phyloP scores from a whole-genome alignment of 2,329 filamentous ascomycete genomes.

The Periglandula ipomoeae region DNA sequence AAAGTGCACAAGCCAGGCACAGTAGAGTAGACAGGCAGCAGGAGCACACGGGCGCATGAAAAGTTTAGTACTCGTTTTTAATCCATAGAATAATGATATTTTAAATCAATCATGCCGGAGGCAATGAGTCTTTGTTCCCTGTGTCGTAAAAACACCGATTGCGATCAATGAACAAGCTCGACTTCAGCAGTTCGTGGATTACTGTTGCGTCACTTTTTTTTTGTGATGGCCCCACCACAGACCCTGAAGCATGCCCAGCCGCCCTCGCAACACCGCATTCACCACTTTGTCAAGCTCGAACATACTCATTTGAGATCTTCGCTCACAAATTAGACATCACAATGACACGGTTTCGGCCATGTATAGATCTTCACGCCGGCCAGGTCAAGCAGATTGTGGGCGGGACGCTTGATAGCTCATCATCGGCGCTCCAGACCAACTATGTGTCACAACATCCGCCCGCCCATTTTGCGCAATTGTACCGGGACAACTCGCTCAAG shows the following conservation, averaged over 20 bases:
- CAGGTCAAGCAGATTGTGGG: constrained; percentile 98
- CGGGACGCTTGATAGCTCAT: constrained; percentile 69
- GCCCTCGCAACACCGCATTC: neutral
- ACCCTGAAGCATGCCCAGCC: neutral
- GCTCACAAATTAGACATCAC: constrained; percentile 4
- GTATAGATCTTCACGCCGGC: constrained; percentile 95
- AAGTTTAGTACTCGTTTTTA: too few relatives aligned
- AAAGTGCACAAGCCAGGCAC: too few relatives aligned
- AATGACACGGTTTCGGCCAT: constrained; percentile 93
- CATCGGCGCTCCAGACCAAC: constrained; percentile 72
- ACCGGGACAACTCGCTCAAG: constrained; percentile 61
- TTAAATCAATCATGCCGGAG: too few relatives aligned
- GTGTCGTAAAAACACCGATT: too few relatives aligned
- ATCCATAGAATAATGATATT: too few relatives aligned
- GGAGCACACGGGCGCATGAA: too few relatives aligned
- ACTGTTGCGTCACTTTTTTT: neutral
- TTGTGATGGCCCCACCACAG: neutral
- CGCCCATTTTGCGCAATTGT: constrained; percentile 71
- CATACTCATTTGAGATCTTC: neutral
- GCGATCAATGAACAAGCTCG: too few relatives aligned
- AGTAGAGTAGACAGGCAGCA: too few relatives aligned
- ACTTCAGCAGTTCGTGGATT: too few relatives aligned
- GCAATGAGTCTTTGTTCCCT: too few relatives aligned
- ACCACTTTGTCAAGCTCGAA: neutral
- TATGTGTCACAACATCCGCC: constrained; percentile 80